phyloP scores from a whole-genome alignment of 768 basidiomycete species.

The Tubosaeta sp. region DNA sequence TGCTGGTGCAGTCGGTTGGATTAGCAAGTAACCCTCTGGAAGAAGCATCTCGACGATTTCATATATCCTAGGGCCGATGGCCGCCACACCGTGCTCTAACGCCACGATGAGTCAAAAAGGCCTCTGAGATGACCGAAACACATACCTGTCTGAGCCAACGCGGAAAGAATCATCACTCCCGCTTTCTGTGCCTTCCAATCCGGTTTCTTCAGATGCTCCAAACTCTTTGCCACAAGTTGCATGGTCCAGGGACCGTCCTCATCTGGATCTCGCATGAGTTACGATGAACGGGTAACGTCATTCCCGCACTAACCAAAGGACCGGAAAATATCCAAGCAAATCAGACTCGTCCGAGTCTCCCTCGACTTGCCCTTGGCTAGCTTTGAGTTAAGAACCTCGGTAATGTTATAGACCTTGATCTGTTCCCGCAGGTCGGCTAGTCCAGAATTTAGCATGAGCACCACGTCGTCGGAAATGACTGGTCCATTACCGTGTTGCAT shows the following conservation, averaged over 20 bases:
- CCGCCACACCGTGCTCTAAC: conserved; percentile 13
- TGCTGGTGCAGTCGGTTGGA: not conserved
- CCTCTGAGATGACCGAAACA: not conserved
- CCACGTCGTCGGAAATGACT: not conserved
- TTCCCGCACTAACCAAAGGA: conserved; percentile 13
- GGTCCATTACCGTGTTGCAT: conserved; percentile 17
- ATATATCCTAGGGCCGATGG: conserved; percentile 3
- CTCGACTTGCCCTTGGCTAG: conserved; percentile 9
- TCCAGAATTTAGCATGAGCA: not conserved
- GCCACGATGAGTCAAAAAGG: not conserved
- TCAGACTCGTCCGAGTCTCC: conserved; percentile 20
- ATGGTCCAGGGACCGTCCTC: conserved; percentile 7
- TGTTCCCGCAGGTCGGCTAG: conserved; percentile 13
- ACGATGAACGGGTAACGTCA: no score
- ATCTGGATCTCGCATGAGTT: conserved; percentile 6
- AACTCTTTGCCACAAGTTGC: conserved; percentile 10
- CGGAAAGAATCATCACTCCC: conserved; percentile 20
- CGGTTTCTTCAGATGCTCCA: not conserved
- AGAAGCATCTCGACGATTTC: conserved; percentile 20
- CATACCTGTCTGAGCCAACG: conserved; percentile 19
- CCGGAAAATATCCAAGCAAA: conserved; percentile 21
- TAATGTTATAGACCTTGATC: conserved; percentile 13
- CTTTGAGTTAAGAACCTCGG: conserved; percentile 14
- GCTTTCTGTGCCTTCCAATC: conserved; percentile 21
- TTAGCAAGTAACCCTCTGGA: conserved; percentile 6